phyloP scores from a whole-genome alignment of 768 basidiomycete species.

The Psilocybe subaeruginosa region DNA sequence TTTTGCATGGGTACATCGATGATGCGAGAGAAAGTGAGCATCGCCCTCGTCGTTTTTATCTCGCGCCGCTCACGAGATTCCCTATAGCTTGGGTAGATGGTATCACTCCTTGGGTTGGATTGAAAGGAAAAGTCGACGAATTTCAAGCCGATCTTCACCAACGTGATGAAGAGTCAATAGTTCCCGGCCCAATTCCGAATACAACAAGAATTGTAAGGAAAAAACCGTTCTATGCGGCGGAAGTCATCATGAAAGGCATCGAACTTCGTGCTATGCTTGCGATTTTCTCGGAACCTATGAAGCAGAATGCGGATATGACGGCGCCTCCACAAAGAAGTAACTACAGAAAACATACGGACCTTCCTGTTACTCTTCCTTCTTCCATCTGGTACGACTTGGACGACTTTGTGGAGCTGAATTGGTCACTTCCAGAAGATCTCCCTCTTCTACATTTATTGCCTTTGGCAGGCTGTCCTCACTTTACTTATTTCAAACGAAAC shows the following conservation, averaged over 20 bases:
- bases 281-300: conserved; percentile 72
- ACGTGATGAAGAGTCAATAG: conserved; percentile 77
- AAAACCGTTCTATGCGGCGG: conserved; percentile 88
- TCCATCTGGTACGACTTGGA: conserved; percentile 76
- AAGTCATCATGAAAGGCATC: conserved; percentile 76
- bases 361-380: conserved; percentile 43
- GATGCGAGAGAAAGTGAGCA: conserved; percentile 65
- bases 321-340: conserved; percentile 47
- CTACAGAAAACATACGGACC: conserved; percentile 48
- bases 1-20: conserved; percentile 88
- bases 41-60: background rate
- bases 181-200: conserved; percentile 57
- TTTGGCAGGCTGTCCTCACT: conserved; percentile 76
- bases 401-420: conserved; percentile 84
- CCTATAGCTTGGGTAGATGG: conserved; percentile 75
- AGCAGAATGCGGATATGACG: conserved; percentile 56
- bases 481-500: conserved; percentile 78
- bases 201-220: conserved; percentile 65
- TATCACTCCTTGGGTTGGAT: conserved; percentile 77
- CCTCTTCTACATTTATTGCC: conserved; percentile 72
- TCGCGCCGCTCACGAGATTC: conserved; percentile 4
- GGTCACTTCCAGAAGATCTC: conserved; percentile 56
- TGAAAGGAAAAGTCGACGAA: conserved; percentile 81
- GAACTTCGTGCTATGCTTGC: conserved; percentile 82
- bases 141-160: conserved; percentile 94